phyloP scores from a whole-genome alignment of 1,139 yeast genomes.

The Saccharomyces hybrid region DNA sequence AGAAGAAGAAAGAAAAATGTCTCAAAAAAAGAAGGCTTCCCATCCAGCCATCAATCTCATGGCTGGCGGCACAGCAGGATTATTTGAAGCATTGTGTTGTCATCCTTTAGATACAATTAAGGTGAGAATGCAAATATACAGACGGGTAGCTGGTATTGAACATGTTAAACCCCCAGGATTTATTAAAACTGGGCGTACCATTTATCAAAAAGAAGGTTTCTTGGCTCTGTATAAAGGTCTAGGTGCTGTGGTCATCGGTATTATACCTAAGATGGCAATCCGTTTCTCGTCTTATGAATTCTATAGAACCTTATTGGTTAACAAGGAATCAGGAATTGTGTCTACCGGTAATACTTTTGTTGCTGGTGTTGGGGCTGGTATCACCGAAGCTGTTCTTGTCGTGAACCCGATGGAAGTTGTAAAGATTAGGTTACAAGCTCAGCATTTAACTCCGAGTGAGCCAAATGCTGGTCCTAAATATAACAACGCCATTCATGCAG shows the following conservation, averaged over 20 bases:
- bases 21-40: conserved; percentile 31
- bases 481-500: conserved; percentile 89
- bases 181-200: conserved; percentile 68
- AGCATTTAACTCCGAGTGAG: conserved; percentile 70
- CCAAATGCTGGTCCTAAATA: conserved; percentile 53
- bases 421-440: conserved; percentile 93
- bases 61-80: conserved; percentile 98
- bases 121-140: conserved; percentile 90
- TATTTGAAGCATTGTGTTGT: conserved; percentile 92
- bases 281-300: conserved; percentile 91
- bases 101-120: conserved; percentile 96
- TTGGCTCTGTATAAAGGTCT: conserved; percentile 89
- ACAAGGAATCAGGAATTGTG: conserved; percentile 55
- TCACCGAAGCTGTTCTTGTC: conserved; percentile 89
- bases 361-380: conserved; percentile 97
- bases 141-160: conserved; percentile 36
- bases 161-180: conserved; percentile 69
- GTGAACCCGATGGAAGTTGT: conserved; percentile 98
- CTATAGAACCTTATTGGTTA: conserved; percentile 63
- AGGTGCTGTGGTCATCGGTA: conserved; percentile 95
- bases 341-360: conserved; percentile 70
- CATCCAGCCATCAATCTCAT: conserved; percentile 65
- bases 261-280: conserved; percentile 97
- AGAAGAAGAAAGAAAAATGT: conserved; percentile 3
- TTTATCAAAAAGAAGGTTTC: conserved; percentile 74